Conservation (phyloP, 2,329 filamentous ascomycete genomes). For the Colletotrichum sp. region DNA sequence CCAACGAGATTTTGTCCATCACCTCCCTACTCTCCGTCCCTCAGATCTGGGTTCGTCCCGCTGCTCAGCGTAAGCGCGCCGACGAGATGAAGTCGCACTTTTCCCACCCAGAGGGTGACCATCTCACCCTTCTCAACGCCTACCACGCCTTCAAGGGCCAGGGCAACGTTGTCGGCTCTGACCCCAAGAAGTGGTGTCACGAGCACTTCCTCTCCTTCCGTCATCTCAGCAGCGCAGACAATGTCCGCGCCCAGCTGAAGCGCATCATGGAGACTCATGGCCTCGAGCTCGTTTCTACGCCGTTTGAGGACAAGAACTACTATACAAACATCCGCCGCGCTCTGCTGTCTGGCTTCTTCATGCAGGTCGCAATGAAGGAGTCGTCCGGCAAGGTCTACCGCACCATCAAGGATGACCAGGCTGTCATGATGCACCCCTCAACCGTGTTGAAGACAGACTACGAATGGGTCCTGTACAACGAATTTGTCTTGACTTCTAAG, state of each 20-base stretch:
- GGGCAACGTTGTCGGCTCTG: conserved; percentile 67
- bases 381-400: conserved; percentile 87
- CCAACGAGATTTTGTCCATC: conserved; percentile 96
- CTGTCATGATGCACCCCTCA: conserved; percentile 89
- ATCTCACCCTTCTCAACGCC: conserved; percentile 94
- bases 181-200: conserved; percentile 92
- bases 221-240: conserved; percentile 90
- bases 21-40: conserved; percentile 93
- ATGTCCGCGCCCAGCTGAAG: conserved; percentile 88
- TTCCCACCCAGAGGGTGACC: conserved; percentile 90
- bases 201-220: conserved; percentile 94
- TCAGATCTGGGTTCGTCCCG: conserved; percentile 89
- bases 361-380: conserved; percentile 98
- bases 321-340: conserved; percentile 96
- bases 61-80: conserved; percentile 83
- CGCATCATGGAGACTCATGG: conserved; percentile 96
- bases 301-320: conserved; percentile 95
- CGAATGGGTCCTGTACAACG: conserved; percentile 98
- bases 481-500: conserved; percentile 97
- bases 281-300: conserved; percentile 84
- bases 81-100: conserved; percentile 98
- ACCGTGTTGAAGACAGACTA: conserved; percentile 87
- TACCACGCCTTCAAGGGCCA: conserved; percentile 95
- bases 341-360: conserved; percentile 95
- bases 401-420: conserved; percentile 96